Conservation (phyloP, 2,329 filamentous ascomycete genomes). For the Alternaria arbusti region DNA sequence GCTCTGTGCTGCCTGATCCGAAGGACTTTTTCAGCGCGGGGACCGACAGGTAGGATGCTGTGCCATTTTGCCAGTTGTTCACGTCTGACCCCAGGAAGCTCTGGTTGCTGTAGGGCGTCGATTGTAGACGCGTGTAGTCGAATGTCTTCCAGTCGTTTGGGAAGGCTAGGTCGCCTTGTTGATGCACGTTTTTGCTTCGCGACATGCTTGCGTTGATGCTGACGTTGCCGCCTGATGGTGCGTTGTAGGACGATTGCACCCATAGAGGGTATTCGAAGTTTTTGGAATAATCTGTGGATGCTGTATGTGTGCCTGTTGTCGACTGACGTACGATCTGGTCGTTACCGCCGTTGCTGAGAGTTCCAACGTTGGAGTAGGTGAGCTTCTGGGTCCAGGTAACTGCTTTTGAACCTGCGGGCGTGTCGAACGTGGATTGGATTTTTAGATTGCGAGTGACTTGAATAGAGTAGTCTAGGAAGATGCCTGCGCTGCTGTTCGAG, state of each 20-base stretch:
- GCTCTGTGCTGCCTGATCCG: conserved; percentile 63
- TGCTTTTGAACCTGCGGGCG: conserved; percentile 52
- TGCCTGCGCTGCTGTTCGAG: conserved; percentile 61
- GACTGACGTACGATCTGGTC: conserved; percentile 61
- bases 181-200: conserved; percentile 57
- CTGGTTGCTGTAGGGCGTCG: neutral
- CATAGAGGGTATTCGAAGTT: conserved; percentile 67
- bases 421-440: conserved; percentile 60
- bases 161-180: conserved; percentile 58
- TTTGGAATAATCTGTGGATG: conserved; percentile 44
- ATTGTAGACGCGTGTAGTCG: conserved; percentile 43
- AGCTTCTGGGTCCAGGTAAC: conserved; percentile 67
- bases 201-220: conserved; percentile 57
- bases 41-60: conserved; percentile 60
- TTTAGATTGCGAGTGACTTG: conserved; percentile 62
- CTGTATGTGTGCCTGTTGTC: conserved; percentile 58
- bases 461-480: conserved; percentile 65
- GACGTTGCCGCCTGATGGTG: conserved; percentile 50
- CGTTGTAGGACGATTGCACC: conserved; percentile 60
- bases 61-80: conserved; percentile 63
- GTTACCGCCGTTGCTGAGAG: conserved; percentile 61
- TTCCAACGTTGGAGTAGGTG: conserved; percentile 62
- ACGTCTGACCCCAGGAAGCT: conserved; percentile 51
- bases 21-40: conserved; percentile 56
- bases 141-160: conserved; percentile 68